Evolutionary conservation across 2,329 filamentous ascomycete genomes (phyloP).

Genomic region (Verticillium tricorpus): DNA sequence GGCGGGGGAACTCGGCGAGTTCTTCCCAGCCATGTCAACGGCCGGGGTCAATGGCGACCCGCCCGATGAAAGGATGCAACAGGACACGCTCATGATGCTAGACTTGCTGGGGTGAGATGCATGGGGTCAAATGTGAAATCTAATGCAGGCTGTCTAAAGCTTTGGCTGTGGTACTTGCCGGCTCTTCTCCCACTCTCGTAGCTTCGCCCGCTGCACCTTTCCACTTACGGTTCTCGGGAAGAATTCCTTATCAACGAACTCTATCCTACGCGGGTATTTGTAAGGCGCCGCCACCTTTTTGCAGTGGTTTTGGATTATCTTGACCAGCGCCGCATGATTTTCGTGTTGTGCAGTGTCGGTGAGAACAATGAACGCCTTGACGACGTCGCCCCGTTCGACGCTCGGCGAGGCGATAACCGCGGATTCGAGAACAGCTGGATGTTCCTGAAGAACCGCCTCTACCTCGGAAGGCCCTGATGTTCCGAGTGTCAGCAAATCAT

Average conservation of each 20-base stretch:
- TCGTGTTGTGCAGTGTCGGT: background rate
- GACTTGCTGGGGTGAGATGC: background rate
- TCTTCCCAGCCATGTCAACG: background rate
- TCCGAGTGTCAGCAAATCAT: background rate
- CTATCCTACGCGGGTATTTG: slow-evolving; percentile 1
- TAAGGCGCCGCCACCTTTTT: background rate
- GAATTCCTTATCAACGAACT: background rate
- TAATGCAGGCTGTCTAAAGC: background rate
- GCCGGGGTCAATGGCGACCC: background rate
- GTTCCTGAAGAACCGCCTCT: slow-evolving; percentile 1
- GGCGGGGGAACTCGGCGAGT: background rate
- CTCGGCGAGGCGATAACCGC: background rate
- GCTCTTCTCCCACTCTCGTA: background rate
- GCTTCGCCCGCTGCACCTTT: background rate
- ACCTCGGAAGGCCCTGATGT: background rate
- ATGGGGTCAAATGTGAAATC: background rate
- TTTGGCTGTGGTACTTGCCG: background rate
- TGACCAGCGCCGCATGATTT: background rate
- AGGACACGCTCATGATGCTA: background rate
- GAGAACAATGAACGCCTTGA: background rate
- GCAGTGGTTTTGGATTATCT: slow-evolving; percentile 1
- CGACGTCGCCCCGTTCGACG: background rate
- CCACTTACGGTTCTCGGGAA: background rate
- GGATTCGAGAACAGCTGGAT: background rate
- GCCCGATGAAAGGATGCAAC: background rate